phyloP scores from a whole-genome alignment of 2,329 filamentous ascomycete species.

The Ceratocystis ficicola region DNA sequence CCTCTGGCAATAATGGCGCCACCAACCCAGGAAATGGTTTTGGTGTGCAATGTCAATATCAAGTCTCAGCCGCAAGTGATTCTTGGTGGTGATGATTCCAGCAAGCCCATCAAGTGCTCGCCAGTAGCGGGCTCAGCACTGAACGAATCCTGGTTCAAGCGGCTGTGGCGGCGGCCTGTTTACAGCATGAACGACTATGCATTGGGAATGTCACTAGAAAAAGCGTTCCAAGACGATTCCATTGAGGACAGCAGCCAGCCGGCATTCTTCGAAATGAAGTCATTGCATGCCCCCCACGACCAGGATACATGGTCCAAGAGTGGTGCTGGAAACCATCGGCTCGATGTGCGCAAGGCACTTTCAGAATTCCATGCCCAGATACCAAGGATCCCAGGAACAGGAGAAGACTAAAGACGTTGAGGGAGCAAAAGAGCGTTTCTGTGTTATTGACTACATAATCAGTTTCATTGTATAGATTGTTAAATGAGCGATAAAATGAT shows the following conservation, averaged over 20 bases:
- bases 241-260: neutral
- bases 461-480: neutral
- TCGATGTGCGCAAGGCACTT: neutral
- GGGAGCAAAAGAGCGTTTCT: neutral
- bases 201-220: neutral
- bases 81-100: neutral
- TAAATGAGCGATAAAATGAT: constrained; percentile 1
- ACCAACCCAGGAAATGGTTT: neutral
- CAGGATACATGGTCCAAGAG: neutral
- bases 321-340: neutral
- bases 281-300: neutral
- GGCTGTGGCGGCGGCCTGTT: neutral
- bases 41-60: neutral
- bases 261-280: neutral
- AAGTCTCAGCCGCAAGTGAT: neutral
- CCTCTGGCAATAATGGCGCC: neutral
- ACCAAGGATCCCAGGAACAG: neutral
- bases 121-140: neutral
- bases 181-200: neutral
- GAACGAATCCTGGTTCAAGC: constrained; percentile 2
- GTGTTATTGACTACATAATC: neutral
- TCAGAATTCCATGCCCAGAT: neutral
- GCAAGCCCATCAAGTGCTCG: neutral
- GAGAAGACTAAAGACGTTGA: neutral
- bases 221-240: neutral